phyloP scores from a whole-genome alignment of 768 basidiomycete species.

The Suillus decipiens region DNA sequence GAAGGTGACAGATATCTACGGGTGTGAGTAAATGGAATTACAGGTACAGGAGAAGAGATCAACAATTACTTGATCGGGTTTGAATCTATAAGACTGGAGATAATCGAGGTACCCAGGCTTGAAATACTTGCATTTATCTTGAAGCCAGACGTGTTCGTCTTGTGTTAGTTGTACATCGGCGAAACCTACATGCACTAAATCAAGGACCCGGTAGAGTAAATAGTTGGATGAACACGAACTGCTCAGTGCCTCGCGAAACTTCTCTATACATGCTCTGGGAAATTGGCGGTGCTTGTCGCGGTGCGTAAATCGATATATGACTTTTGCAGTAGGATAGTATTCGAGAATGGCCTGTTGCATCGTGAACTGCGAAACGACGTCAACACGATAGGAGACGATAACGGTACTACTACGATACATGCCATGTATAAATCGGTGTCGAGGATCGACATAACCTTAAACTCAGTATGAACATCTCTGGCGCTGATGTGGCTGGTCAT shows the following conservation, averaged over 20 bases:
- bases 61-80: slow-evolving; percentile 46
- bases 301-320: slow-evolving; percentile 80
- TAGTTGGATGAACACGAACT: slow-evolving; percentile 39
- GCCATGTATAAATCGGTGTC: slow-evolving; percentile 97
- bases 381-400: background rate
- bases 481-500: background rate
- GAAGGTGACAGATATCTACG: slow-evolving; percentile 67
- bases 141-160: slow-evolving; percentile 70
- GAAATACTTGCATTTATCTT: slow-evolving; percentile 72
- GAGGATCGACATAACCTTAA: slow-evolving; percentile 55
- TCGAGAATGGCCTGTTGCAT: slow-evolving; percentile 93
- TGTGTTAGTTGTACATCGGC: slow-evolving; percentile 54
- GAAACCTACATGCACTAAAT: slow-evolving; percentile 55
- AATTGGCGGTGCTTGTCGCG: slow-evolving; percentile 67
- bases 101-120: slow-evolving; percentile 71
- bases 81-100: slow-evolving; percentile 61
- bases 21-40: background rate
- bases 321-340: slow-evolving; percentile 67
- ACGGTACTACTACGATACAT: background rate
- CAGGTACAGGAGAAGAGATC: background rate
- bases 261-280: slow-evolving; percentile 41
- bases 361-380: slow-evolving; percentile 58
- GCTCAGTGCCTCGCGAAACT: slow-evolving; percentile 47
- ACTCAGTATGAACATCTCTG: slow-evolving; percentile 14
- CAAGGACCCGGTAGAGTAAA: slow-evolving; percentile 7